A percentile compares a stretch with the other conserved stretches of the same genome.
Evolutionary conservation across 164 flowering plant species (phyloP).

Genomic region (Stephania japonica): DNA sequence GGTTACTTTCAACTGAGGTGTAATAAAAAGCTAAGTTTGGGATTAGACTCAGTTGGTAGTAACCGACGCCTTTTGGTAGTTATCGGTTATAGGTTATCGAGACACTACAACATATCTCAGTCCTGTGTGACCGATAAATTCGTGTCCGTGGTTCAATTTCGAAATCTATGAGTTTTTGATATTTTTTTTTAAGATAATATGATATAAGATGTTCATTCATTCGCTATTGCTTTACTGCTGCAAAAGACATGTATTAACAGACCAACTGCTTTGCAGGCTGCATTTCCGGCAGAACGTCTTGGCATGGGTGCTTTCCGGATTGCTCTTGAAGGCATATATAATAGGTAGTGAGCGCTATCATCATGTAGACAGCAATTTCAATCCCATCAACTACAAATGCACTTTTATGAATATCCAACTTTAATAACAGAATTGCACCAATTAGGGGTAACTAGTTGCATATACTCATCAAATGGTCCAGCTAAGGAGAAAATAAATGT

Average conservation of each 20-base stretch:
- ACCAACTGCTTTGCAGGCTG: conserved; percentile 38
- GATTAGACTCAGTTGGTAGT: too few relatives aligned
- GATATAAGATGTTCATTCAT: background rate
- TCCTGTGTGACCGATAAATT: too few relatives aligned
- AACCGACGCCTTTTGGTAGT: too few relatives aligned
- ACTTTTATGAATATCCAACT: background rate
- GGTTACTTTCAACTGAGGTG: too few relatives aligned
- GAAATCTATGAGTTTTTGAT: too few relatives aligned
- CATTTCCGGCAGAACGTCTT: conserved; percentile 79
- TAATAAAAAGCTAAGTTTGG: too few relatives aligned
- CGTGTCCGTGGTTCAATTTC: too few relatives aligned
- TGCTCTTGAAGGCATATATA: conserved; percentile 69
- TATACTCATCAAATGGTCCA: background rate
- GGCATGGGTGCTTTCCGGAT: conserved; percentile 98
- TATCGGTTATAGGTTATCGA: too few relatives aligned
- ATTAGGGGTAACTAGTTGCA: background rate
- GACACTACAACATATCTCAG: too few relatives aligned
- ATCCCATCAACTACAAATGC: background rate
- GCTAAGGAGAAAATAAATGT: background rate
- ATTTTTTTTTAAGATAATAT: too few relatives aligned
- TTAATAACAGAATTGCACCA: background rate
- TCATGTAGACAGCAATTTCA: background rate
- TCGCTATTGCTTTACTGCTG: background rate
- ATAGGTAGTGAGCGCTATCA: conserved; percentile 36
- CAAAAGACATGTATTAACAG: conserved; percentile 23